Conservation (phyloP, 139 green algal genomes). For the Closterium sp. region DNA sequence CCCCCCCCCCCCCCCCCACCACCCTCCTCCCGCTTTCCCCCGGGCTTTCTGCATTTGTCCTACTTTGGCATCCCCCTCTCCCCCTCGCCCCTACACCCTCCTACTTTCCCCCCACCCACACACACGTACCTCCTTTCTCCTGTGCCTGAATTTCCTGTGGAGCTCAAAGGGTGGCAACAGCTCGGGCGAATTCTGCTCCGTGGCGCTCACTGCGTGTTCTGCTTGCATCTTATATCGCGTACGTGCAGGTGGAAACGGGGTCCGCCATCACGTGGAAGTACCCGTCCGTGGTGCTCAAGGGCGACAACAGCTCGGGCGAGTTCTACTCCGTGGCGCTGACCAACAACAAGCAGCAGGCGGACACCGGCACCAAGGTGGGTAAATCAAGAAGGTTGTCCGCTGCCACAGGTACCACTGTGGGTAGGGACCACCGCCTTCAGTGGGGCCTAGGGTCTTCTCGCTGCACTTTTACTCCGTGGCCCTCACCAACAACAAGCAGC, state of each 20-base stretch:
- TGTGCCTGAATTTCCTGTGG: no score
- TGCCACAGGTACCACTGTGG: no score
- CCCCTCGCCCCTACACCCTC: no score
- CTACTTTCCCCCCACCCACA: not conserved
- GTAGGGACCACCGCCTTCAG: no score
- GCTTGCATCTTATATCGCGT: no score
- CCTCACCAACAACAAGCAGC: constrained; percentile 95
- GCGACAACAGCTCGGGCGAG: constrained; percentile 91
- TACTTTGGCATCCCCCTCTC: no score
- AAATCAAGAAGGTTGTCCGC: not conserved
- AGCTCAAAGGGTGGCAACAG: no score
- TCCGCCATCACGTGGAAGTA: constrained; percentile 99
- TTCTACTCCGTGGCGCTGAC: constrained; percentile 98
- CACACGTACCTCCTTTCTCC: not conserved
- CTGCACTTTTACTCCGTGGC: constrained; percentile 99
- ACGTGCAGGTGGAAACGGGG: constrained; percentile 86
- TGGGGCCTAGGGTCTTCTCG: no score
- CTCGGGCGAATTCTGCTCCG: no score
- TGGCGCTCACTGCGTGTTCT: no score
- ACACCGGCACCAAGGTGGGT: constrained; percentile 55
- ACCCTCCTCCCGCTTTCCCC: no score
- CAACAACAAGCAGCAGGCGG: constrained; percentile 91
- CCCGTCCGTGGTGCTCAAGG: constrained; percentile 86
- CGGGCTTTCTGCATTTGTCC: not conserved
- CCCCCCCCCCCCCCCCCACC: no score